Conservation (phyloP, 495 filamentous ascomycete genomes). For the Aspergillus taichungensis region DNA sequence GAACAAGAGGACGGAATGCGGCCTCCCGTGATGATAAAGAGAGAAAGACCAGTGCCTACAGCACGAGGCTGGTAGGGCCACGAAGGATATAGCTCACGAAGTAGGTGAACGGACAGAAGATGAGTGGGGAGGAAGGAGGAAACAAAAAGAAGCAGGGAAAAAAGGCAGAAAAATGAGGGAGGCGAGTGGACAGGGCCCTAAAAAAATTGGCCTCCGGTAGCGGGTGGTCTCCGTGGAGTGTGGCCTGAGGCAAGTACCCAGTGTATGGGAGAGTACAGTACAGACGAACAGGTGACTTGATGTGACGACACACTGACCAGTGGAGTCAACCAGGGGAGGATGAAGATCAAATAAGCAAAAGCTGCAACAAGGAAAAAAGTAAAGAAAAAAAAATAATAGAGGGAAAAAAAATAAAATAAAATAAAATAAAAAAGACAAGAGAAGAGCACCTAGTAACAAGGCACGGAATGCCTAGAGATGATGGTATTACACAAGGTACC, state of each 20-base stretch:
- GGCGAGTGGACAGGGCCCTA: slow-evolving; percentile 2
- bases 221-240: slow-evolving; percentile 4
- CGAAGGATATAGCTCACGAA: not conserved
- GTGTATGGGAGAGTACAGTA: no score
- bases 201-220: slow-evolving; percentile 4
- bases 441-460: slow-evolving; percentile 13
- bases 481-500: slow-evolving; percentile 11
- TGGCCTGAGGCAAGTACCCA: slow-evolving; percentile 25
- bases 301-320: no score
- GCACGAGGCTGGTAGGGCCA: slow-evolving; percentile 18
- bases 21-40: slow-evolving; percentile 8
- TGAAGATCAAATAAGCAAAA: slow-evolving; percentile 6
- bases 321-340: no score
- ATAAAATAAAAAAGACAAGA: slow-evolving; percentile 7
- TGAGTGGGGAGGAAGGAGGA: slow-evolving; percentile 1
- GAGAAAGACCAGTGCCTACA: slow-evolving; percentile 9
- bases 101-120: slow-evolving; percentile 1
- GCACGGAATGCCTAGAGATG: slow-evolving; percentile 20
- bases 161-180: slow-evolving; percentile 19
- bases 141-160: slow-evolving; percentile 10
- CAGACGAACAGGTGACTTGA: no score
- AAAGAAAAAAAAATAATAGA: slow-evolving; percentile 3
- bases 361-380: slow-evolving; percentile 6
- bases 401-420: slow-evolving; percentile 3
- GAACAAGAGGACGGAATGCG: slow-evolving; percentile 4